Conservation (phyloP, 106 monocot species). For the Dendrobium catenatum region DNA sequence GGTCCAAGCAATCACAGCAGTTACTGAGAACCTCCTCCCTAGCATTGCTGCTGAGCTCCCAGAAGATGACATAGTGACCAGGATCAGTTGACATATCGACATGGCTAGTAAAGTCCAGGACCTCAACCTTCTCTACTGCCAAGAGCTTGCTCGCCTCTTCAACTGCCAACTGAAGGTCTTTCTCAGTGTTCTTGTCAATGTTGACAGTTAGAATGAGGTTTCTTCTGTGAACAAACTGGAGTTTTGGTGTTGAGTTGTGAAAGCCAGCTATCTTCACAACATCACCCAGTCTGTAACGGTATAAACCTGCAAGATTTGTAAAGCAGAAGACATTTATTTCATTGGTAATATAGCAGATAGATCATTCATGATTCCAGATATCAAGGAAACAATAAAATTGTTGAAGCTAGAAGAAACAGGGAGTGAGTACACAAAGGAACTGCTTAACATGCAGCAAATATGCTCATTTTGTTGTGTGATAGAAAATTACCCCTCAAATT, state of each 20-base stretch:
- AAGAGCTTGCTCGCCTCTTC: slow-evolving; percentile 57
- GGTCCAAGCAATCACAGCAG: slow-evolving; percentile 59
- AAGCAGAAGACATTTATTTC: not conserved
- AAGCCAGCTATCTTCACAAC: slow-evolving; percentile 64
- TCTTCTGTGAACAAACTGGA: slow-evolving; percentile 61
- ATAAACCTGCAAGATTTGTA: slow-evolving; percentile 36
- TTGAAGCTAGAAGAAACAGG: not conserved
- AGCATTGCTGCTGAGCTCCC: slow-evolving; percentile 58
- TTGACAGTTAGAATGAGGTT: slow-evolving; percentile 65
- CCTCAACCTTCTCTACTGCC: slow-evolving; percentile 62
- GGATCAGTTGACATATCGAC: slow-evolving; percentile 56
- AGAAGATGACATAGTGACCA: slow-evolving; percentile 75
- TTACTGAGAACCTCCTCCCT: slow-evolving; percentile 29
- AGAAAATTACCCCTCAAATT: no score
- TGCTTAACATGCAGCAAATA: no score
- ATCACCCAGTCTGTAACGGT: slow-evolving; percentile 70
- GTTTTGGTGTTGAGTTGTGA: slow-evolving; percentile 62
- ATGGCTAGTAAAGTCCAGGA: slow-evolving; percentile 75
- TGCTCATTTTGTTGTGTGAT: no score
- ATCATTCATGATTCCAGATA: no score
- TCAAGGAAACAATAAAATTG: not conserved
- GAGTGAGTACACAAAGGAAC: no score
- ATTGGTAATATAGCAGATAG: no score
- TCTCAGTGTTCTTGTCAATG: slow-evolving; percentile 92
- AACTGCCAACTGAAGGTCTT: slow-evolving; percentile 69